Evolutionary conservation across 805 yeast species (phyloP), one percentile per base, ranked within the genome.

Genomic region (Pichia occidentalis): DNA sequence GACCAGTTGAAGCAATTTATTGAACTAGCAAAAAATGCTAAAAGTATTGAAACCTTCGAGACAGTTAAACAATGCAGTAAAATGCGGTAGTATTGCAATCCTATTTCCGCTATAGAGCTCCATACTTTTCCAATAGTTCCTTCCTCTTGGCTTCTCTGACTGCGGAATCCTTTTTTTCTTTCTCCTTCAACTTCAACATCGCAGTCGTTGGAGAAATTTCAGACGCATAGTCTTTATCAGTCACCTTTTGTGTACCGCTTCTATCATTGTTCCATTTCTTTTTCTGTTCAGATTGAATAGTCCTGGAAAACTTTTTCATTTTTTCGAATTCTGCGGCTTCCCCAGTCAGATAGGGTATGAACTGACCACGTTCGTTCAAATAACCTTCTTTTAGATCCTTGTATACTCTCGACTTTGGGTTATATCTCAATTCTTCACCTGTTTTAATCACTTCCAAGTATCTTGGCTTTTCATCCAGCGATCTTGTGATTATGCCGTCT

Each of bases 401-500:
- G 35, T 55, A 53, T 4, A 59, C 60, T 39, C 79, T 60, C 3
- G 80, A 67, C 49, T 68, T 73, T 2, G 81, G 79, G 49, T 77
- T 76, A 48, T 71, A 72, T 17, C 67, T 64, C 7, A 71, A 56
- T 29, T 66, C 70, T 20, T 60, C 57, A 7, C 61, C 65, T 1
- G 68, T 53, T 44, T 67, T 63, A 9, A 73, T 59, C 30, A 78
- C 68, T 52, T 74, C 62, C 49, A 75, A 51, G 64, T 85, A 75
- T 45, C 75, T 58, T n/a, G 95, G 94, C 27, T 75, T 75, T 52
- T 86, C 95, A 44, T 78, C 82, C 37, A 88, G 55, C 23, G 82
- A 75, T 34, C 95, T 60, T 0, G 82, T 69, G 7, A 72, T 56
- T 36, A 61, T 64, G 53, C 55, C 70, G 4, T 39, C 34, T 2